Conservation (phyloP, 805 yeast species). For the Zygosaccharomyces bisporus region DNA sequence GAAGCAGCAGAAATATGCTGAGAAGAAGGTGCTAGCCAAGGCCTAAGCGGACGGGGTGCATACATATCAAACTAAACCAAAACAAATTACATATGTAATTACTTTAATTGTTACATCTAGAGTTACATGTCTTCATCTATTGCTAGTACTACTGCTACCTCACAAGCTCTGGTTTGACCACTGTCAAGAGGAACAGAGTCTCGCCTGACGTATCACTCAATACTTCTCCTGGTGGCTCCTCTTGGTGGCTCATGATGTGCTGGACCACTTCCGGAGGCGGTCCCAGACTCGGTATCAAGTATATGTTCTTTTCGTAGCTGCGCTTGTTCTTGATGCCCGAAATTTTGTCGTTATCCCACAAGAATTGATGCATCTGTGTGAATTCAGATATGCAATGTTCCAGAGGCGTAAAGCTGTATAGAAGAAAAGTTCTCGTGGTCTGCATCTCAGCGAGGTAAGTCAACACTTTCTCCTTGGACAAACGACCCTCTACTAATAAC, state of each 20-base stretch:
- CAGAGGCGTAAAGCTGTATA: conserved; percentile 20
- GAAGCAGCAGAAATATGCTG: conserved; percentile 95
- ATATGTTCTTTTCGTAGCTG: conserved; percentile 21
- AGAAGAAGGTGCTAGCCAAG: conserved; percentile 95
- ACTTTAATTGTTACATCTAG: conserved; percentile 5
- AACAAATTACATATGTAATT: conserved; percentile 1
- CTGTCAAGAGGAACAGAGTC: conserved; percentile 17
- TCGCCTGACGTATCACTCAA: not conserved
- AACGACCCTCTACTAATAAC: conserved; percentile 36
- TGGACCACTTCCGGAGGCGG: conserved; percentile 24
- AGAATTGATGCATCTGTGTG: conserved; percentile 17
- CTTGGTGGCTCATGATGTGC: conserved; percentile 12
- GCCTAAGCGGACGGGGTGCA: conserved; percentile 49
- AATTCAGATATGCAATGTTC: conserved; percentile 16
- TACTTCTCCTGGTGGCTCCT: not conserved
- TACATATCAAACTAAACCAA: not conserved
- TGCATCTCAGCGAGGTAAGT: conserved; percentile 24
- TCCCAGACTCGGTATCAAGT: conserved; percentile 35
- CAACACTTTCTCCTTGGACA: conserved; percentile 24
- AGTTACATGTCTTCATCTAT: conserved; percentile 3
- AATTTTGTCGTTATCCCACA: conserved; percentile 20
- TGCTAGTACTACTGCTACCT: conserved; percentile 1
- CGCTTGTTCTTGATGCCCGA: conserved; percentile 24
- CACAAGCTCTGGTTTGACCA: conserved; percentile 23
- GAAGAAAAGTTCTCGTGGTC: conserved; percentile 20